A percentile compares a stretch with the other conserved stretches of the same genome.
These are phyloP conservation scores for Alloteropsis semialata DNA, from an alignment of 176 grass and related monocot species.

Conservation along the genomic window DNA sequence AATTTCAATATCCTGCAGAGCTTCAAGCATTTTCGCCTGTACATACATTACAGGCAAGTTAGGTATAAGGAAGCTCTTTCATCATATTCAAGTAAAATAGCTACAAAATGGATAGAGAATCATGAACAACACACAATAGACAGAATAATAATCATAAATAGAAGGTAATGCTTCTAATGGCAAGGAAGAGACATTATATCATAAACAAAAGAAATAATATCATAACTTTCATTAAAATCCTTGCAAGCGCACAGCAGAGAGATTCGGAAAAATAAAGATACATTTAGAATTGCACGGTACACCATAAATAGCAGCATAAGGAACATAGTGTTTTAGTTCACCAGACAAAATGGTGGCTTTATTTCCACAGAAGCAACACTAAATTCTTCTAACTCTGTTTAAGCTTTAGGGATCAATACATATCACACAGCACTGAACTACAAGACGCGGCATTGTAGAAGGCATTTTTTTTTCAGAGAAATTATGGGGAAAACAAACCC, in stretches of 20 bases:
- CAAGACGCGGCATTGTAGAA: background rate
- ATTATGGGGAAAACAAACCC: background rate
- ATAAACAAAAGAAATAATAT: background rate
- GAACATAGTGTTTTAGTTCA: background rate
- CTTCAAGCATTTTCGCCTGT: slow-evolving; percentile 97
- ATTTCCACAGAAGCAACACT: background rate
- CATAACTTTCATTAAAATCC: background rate
- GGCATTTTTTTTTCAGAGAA: background rate
- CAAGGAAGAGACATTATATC: slow-evolving; percentile 1
- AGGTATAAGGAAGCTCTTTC: slow-evolving; percentile 8
- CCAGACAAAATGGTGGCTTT: background rate
- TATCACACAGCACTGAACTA: background rate
- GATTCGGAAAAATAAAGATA: slow-evolving; percentile 6
- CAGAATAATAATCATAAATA: slow-evolving; percentile 3
- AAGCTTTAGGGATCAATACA: background rate
- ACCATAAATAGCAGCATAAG: background rate
- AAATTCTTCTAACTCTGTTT: background rate
- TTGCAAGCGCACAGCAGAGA: background rate
- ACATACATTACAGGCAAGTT: slow-evolving; percentile 4
- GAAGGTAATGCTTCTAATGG: background rate
- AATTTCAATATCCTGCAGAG: slow-evolving; percentile 97
- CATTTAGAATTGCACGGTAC: slow-evolving; percentile 14
- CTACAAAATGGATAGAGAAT: background rate
- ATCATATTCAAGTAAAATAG: slow-evolving; percentile 13
- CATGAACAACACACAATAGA: background rate